Conservation (phyloP, 768 basidiomycete genomes). For the Sutorius australiensis region DNA sequence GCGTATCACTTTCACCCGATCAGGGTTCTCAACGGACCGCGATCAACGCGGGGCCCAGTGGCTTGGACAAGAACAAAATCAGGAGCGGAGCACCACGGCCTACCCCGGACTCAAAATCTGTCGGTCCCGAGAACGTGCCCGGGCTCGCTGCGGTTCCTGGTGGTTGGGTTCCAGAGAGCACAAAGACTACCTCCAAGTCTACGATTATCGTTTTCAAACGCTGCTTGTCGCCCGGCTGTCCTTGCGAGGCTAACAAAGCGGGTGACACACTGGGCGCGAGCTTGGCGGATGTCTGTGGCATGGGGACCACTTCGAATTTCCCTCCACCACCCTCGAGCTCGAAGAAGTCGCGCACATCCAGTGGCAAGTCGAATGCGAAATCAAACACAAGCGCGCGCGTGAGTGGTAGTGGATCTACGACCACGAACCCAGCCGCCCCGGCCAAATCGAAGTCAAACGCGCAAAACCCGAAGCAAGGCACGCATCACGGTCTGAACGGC, state of each 20-base stretch:
- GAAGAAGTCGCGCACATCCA: neutral
- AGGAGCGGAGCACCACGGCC: neutral
- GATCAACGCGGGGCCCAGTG: neutral
- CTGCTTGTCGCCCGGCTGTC: conserved; percentile 13
- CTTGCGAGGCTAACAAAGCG: conserved; percentile 8
- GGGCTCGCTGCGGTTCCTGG: neutral
- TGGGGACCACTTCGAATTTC: neutral
- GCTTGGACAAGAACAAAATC: neutral
- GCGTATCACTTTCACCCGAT: neutral
- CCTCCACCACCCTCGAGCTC: neutral
- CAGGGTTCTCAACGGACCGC: neutral
- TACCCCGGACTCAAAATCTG: neutral
- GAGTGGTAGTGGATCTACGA: neutral
- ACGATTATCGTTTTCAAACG: conserved; percentile 7
- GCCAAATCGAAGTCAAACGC: neutral
- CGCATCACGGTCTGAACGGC: neutral
- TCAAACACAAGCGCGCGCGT: neutral
- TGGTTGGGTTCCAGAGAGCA: neutral
- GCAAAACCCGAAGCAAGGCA: neutral
- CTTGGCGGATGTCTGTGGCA: neutral
- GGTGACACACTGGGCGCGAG: neutral
- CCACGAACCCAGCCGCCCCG: neutral
- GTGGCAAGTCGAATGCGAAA: neutral
- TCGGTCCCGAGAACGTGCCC: neutral
- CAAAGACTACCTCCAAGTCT: neutral